phyloP scores from a whole-genome alignment of 176 grass and related monocot species.

The Poa pratensis region DNA sequence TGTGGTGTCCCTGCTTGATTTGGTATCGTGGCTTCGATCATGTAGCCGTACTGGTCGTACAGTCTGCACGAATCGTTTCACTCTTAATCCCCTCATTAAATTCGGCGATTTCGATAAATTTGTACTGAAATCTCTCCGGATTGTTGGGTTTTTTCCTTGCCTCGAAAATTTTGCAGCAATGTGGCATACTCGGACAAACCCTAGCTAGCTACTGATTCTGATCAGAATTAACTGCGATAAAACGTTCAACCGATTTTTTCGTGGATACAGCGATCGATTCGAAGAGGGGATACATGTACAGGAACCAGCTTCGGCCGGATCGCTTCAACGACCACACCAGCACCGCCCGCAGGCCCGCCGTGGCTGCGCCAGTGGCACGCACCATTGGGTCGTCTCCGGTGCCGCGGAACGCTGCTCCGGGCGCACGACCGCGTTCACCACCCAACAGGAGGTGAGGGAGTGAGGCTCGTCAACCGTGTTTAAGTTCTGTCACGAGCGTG shows the following conservation, averaged over 20 bases:
- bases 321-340: slow-evolving; percentile 44
- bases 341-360: slow-evolving; percentile 33
- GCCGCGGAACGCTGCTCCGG: slow-evolving; percentile 37
- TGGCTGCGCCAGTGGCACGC: slow-evolving; percentile 26
- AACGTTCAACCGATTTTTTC: background rate
- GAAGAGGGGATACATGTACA: slow-evolving; percentile 49
- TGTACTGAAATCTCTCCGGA: background rate
- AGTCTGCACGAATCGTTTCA: background rate
- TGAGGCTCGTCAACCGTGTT: background rate
- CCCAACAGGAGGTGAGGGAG: slow-evolving; percentile 44
- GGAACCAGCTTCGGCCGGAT: slow-evolving; percentile 44
- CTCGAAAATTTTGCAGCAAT: background rate
- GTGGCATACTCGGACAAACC: background rate
- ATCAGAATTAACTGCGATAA: background rate
- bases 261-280: slow-evolving; percentile 13
- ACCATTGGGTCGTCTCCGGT: slow-evolving; percentile 53
- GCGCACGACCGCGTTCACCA: slow-evolving; percentile 7
- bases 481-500: background rate
- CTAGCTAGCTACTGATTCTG: slow-evolving; percentile 27
- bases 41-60: background rate
- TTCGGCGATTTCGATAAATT: background rate
- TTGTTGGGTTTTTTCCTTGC: background rate
- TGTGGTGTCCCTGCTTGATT: background rate
- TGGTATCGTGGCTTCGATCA: background rate
- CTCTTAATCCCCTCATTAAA: background rate